Base-by-base conservation (phyloP, 2,329 filamentous ascomycete genomes). In the Phialemoniopsis sp. region DNA sequence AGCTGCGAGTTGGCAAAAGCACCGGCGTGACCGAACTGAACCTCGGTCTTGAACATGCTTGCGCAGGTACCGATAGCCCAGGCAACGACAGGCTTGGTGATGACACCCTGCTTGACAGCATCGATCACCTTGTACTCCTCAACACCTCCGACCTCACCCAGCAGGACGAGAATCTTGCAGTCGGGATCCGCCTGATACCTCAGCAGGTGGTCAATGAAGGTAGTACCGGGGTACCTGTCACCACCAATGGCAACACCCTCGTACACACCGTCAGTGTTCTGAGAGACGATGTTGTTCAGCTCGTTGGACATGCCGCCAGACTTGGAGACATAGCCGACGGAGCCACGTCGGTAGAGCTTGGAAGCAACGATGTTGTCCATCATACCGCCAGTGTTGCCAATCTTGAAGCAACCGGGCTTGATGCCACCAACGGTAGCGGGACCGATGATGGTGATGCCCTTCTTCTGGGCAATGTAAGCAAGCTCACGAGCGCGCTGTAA, bases 311-410 rank as follows among this genome's bases (percentile, higher is more conserved):
- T 98, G 73, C 93, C 93, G 64, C 93, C 93, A 43, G 93, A 98
- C 80, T 98, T 98, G 79, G 91, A 97, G 69, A 98, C 93, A 70
- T 98, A 98, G 57, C 89, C 93, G 53, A 98, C 90, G 55, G 93
- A 97, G 57, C 93, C 93, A 74, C 93, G 93, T 71, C 93, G 91
- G 84, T 98, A 98, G 46, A 98, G 88, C 84, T 98, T 98, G 66
- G 93, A 97, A 55, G 93, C 89, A 50, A 98, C 93, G 59, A 98
- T 98, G 82, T 98, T 98, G 81, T 98, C 93, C 93, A 98, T 98
- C 93, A 98, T 98, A 70, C 93, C 93, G 80, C 93, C 93, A 58
- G 93, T 98, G 81, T 98, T 98, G 67, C 93, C 93, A 52, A 98
- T 98, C 82, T 97, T 98, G 87, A 91, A 98, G 66, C 87, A 88